phyloP scores from a whole-genome alignment of 164 flowering plant genomes.

The Vitis amurensis region DNA sequence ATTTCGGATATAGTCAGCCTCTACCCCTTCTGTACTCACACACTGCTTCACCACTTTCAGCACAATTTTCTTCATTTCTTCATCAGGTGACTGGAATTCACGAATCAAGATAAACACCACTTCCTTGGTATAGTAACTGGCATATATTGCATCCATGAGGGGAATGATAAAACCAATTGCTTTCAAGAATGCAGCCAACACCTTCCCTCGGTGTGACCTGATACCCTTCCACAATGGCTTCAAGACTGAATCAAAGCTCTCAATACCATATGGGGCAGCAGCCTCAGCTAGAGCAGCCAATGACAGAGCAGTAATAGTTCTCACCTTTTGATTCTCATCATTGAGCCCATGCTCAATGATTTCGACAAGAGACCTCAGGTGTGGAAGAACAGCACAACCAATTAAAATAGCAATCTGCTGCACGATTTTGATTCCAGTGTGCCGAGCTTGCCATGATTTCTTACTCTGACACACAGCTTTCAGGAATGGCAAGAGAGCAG shows the following conservation, averaged over 20 bases:
- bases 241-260: conserved; percentile 95
- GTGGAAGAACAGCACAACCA: conserved; percentile 98
- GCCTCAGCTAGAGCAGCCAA: conserved; percentile 99
- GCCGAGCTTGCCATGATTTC: conserved; percentile 99
- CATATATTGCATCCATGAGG: conserved; percentile 97
- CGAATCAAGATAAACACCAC: conserved; percentile 91
- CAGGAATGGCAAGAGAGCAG: conserved; percentile 89
- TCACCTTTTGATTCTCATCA: conserved; percentile 98
- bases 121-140: conserved; percentile 96
- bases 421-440: conserved; percentile 50
- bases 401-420: conserved; percentile 98
- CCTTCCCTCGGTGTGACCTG: conserved; percentile 95
- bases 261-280: conserved; percentile 98
- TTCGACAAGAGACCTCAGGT: conserved; percentile 87
- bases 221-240: conserved; percentile 99
- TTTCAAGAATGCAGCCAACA: conserved; percentile 95
- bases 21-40: conserved; percentile 97
- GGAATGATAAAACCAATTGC: conserved; percentile 98
- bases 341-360: conserved; percentile 93
- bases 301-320: conserved; percentile 93
- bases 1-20: conserved; percentile 79
- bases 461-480: conserved; percentile 99
- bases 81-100: conserved; percentile 99
- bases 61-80: conserved; percentile 99
- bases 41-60: conserved; percentile 97